These are phyloP conservation scores for Pythium scleroteichum DNA, from an alignment of 352 stramenopile species.

Conservation along the genomic window DNA sequence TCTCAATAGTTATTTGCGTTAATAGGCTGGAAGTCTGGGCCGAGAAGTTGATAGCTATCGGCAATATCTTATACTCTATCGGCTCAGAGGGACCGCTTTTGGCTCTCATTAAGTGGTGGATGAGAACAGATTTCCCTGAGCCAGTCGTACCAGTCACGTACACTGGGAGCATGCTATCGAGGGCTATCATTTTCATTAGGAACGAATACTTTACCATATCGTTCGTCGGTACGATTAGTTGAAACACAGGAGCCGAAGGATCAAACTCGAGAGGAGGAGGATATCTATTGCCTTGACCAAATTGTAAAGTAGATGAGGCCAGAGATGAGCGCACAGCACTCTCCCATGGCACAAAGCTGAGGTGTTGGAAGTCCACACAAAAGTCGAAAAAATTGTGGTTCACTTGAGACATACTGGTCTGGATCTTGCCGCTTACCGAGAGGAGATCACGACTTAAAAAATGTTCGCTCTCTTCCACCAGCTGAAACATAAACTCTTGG, in stretches of 20 bases:
- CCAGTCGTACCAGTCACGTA: slow-evolving; percentile 90
- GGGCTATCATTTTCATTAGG: slow-evolving; percentile 49
- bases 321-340: slow-evolving; percentile 15
- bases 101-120: slow-evolving; percentile 63
- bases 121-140: slow-evolving; percentile 86
- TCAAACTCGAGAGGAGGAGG: slow-evolving; percentile 27
- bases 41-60: slow-evolving; percentile 81
- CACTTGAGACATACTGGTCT: slow-evolving; percentile 46
- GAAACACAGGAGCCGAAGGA: slow-evolving; percentile 36
- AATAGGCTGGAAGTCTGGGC: slow-evolving; percentile 83
- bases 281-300: too few species aligned
- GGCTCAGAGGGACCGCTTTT: slow-evolving; percentile 7
- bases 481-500: slow-evolving; percentile 49
- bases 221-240: slow-evolving; percentile 64
- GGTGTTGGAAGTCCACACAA: slow-evolving; percentile 60
- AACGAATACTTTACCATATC: slow-evolving; percentile 70
- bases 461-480: slow-evolving; percentile 46
- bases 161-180: slow-evolving; percentile 68
- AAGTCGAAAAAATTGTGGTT: slow-evolving; percentile 67
- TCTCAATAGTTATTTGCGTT: slow-evolving; percentile 87
- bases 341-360: slow-evolving; percentile 68
- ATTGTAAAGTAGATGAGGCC: too few species aligned
- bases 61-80: slow-evolving; percentile 31
- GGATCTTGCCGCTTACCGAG: slow-evolving; percentile 53
- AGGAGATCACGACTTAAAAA: slow-evolving; percentile 56